These are phyloP conservation scores for Fusarium sp. DNA, from an alignment of 2,329 filamentous ascomycete species.

Conservation along the genomic window DNA sequence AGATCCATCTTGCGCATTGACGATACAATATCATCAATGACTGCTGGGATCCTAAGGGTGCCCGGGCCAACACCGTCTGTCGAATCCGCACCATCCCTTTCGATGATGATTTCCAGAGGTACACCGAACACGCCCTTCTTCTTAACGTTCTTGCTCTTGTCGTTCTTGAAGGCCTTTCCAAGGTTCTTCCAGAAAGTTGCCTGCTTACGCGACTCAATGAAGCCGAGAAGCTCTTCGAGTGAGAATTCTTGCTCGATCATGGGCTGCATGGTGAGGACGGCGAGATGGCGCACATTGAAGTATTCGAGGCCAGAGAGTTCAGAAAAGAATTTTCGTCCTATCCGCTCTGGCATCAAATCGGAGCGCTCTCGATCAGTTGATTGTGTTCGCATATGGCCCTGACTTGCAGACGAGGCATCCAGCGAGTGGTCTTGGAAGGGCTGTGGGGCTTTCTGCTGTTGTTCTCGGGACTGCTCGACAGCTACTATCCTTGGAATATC, in stretches of 20 bases:
- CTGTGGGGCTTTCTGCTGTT: conserved; percentile 73
- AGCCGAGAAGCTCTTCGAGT: conserved; percentile 90
- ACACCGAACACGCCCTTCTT: conserved; percentile 97
- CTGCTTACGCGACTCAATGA: conserved; percentile 91
- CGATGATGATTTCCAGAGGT: conserved; percentile 86
- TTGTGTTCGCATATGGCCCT: conserved; percentile 75
- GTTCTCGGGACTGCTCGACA: conserved; percentile 93
- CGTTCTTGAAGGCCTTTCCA: conserved; percentile 93
- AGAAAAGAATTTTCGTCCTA: conserved; percentile 88
- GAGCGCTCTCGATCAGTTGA: conserved; percentile 64
- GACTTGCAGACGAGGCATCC: conserved; percentile 61
- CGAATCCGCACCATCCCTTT: conserved; percentile 96
- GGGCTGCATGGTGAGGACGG: conserved; percentile 94
- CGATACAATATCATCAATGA: conserved; percentile 93
- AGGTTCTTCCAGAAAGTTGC: conserved; percentile 99
- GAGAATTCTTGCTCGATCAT: conserved; percentile 90
- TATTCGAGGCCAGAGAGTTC: conserved; percentile 96
- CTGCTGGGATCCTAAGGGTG: conserved; percentile 88
- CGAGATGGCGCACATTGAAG: conserved; percentile 95
- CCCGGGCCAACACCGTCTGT: conserved; percentile 96
- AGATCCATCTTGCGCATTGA: conserved; percentile 99
- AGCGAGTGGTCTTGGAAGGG: conserved; percentile 57
- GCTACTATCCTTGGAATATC: conserved; percentile 97
- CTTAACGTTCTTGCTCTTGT: conserved; percentile 80
- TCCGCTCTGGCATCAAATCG: conserved; percentile 67